Evolutionary conservation across 2,329 filamentous ascomycete species (phyloP).

Genomic region (Ascosphaera aggregata): DNA sequence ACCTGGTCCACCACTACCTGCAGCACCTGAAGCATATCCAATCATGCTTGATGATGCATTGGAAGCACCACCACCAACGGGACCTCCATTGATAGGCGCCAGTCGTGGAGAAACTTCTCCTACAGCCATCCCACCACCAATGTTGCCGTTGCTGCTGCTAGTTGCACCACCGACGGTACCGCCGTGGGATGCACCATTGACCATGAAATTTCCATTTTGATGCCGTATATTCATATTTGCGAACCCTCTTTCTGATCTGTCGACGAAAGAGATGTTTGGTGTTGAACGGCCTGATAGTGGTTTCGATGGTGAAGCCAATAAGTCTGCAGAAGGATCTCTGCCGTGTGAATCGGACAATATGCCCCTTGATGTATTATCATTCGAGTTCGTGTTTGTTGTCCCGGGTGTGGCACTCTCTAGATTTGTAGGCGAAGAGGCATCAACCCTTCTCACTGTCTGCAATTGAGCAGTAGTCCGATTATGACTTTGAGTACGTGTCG

Average conservation of each 20-base stretch:
- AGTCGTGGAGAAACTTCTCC: background rate
- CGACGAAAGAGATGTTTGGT: background rate
- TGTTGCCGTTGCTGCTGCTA: conserved; percentile 9
- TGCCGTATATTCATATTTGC: background rate
- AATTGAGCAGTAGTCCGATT: no score
- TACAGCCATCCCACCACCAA: conserved; percentile 11
- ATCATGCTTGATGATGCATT: conserved; percentile 3
- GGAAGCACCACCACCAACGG: background rate
- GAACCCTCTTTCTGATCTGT: background rate
- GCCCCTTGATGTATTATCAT: background rate
- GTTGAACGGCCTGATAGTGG: background rate
- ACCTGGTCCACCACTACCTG: background rate
- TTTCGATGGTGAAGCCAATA: background rate
- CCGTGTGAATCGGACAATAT: background rate
- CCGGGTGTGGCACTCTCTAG: background rate
- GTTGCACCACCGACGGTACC: background rate
- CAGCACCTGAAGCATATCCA: background rate
- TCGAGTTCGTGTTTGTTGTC: background rate
- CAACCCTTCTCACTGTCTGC: no score
- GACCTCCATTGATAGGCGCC: background rate
- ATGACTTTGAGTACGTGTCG: no score
- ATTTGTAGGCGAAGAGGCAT: background rate
- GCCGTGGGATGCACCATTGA: background rate
- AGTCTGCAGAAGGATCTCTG: background rate
- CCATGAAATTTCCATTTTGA: background rate